These are phyloP conservation scores for Centella asiatica DNA, from an alignment of 129 eudicot genomes.

Conservation along the genomic window DNA sequence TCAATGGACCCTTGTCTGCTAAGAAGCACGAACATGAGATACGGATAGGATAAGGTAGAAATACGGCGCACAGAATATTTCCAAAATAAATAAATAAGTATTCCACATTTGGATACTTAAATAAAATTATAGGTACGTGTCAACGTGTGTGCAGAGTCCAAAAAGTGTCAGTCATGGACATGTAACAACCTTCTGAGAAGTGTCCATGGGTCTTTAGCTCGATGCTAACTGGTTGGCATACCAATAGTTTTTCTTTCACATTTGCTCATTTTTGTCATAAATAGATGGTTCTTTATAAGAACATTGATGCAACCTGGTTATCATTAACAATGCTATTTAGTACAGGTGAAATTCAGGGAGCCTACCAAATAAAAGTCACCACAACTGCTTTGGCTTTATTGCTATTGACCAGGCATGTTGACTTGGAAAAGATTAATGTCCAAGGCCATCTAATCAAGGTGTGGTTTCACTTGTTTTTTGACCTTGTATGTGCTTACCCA, in stretches of 20 bases:
- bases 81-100: too few relatives aligned
- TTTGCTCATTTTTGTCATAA: not conserved
- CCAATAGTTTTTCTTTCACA: too few relatives aligned
- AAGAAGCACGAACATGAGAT: too few relatives aligned
- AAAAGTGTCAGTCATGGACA: too few relatives aligned
- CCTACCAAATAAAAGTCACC: slow-evolving; percentile 86
- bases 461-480: slow-evolving; percentile 5
- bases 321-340: not conserved
- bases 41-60: too few relatives aligned
- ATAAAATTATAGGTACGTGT: too few relatives aligned
- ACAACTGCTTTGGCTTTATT: slow-evolving; percentile 88
- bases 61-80: too few relatives aligned
- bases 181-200: too few relatives aligned
- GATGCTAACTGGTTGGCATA: not conserved
- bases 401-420: slow-evolving; percentile 67
- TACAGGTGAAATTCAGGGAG: slow-evolving; percentile 93
- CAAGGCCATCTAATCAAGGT: slow-evolving; percentile 87
- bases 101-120: too few relatives aligned
- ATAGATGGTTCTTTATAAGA: not conserved
- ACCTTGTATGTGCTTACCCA: not conserved
- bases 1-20: not conserved
- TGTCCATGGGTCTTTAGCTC: too few relatives aligned
- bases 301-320: not conserved
- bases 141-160: too few relatives aligned
- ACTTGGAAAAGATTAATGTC: slow-evolving; percentile 57